Base-by-base conservation (phyloP, 106 monocot genomes). In the Dendrobium nobile region DNA sequence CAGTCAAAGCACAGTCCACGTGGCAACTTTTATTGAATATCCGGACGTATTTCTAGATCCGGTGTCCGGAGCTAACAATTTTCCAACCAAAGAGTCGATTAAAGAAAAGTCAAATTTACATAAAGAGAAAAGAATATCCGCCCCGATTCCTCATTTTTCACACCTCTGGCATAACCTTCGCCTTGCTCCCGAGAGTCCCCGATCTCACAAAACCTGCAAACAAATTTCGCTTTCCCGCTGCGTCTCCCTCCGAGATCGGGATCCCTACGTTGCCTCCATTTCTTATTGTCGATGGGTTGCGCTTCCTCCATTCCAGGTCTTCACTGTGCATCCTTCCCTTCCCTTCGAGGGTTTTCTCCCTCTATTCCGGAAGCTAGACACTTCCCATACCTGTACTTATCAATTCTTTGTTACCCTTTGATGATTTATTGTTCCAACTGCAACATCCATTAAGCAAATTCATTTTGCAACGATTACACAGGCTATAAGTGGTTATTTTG, bases 281-380 rank as follows among this genome's bases (percentile, higher is more conserved):
- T 44, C 8, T 1, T 74, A 43, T 20, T 42, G 43, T 18, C 43
- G 41, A 74, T 74, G 74, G 74, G 74, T 22, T 74, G 74, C 43
- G 74, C 74, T 42, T 41, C 74, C 74, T 74, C 74, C 43, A 43
- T 44, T 74, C 74, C 74, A 44, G 74, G 74, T 74, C 2, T 74
- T n/a, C 20, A 42, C 74, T 43, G n/a, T 2, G 43, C 16, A 44
- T 43, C 18, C 15, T 9, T 44, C 43, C 42, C 43, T 43, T 44
- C 74, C n/a, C 43, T 37, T 37, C n/a, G 16, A 43, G 74, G 74
- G 19, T 74, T 74, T 74, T 40, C 19, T 41, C 72, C 40, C 70
- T 42, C 68, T 31, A 33, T 68, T 3, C 0, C 68, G 11, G 2
- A 28, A 61, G 22, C 4, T 61, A 9, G 51, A 68, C 31, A 31